Evolutionary conservation across 176 grass and related monocot species (phyloP), one percentile per base, ranked within the genome.

Genomic region (Zoysia japonica): DNA sequence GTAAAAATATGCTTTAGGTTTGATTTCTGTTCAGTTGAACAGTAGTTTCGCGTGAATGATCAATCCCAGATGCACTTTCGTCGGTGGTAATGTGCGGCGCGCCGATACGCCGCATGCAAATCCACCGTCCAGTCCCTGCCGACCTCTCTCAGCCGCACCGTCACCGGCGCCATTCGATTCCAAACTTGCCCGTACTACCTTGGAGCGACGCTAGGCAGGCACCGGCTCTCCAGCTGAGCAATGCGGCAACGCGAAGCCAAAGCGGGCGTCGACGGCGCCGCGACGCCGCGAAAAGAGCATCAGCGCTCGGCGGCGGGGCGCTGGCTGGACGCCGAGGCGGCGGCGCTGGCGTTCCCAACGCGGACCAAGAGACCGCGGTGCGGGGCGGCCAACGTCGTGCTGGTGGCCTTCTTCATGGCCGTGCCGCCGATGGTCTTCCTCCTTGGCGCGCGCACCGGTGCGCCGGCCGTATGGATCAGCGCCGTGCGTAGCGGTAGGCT

Each of bases 381-480:
- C 44, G 3, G 44, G 44, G 44, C 44, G 44, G 44, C 6, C 44
- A 45, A 45, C 44, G 44, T 45, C 28, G 28, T 28, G 44, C 44
- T 45, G 3, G 44, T 6, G 44, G 44, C 44, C 44, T 45, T 45
- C 44, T 3, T 45, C 44, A 45, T 45, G 44, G 6, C 44, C 44
- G 44, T 45, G 44, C 3, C 44, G 44, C 6, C 6, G 44, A 45
- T 16, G 54, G 54, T 45, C 44, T 4, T 45, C 44, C 44, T 45
- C 44, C 6, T 4, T 1, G 44, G 44, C 44, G 44, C 44, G 6
- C 44, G 44, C 3, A 61, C 61, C 48, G 17, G 20, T 9, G 41
- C 50, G 20, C 50, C 70, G 43, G 8, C 41, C 16, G 51, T 86
- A 11, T 74, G 51, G 84, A 86, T 80, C 61, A 49, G 36, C 72